A percentile compares a stretch with the other conserved stretches of the same genome.
Conservation (phyloP, 2,329 filamentous ascomycete genomes). For the Cryphonectria radicalis region DNA sequence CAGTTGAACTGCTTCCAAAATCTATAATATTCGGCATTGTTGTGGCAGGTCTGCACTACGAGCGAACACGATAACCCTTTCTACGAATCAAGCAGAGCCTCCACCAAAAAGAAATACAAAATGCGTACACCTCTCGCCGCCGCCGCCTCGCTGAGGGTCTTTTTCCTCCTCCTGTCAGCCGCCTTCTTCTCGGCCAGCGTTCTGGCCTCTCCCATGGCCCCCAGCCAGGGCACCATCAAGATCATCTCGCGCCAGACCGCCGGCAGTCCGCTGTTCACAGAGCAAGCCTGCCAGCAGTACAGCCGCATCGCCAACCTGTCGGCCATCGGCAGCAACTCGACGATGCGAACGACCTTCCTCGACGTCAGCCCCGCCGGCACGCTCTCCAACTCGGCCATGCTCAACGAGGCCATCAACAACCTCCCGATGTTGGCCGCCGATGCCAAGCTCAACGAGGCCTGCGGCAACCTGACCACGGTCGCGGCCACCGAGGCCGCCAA, state of each 20-base stretch:
- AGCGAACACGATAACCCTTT: slow-evolving; percentile 12
- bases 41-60: slow-evolving; percentile 12
- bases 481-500: slow-evolving; percentile 47
- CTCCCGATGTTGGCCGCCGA: slow-evolving; percentile 45
- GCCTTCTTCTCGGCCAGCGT: slow-evolving; percentile 15
- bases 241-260: slow-evolving; percentile 21
- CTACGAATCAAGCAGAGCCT: background rate
- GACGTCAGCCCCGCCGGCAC: slow-evolving; percentile 48
- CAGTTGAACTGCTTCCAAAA: slow-evolving; percentile 1
- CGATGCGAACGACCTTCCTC: slow-evolving; percentile 51
- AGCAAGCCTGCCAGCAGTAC: slow-evolving; percentile 46
- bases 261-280: slow-evolving; percentile 1
- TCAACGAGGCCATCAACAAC: slow-evolving; percentile 46
- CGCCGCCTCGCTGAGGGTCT: slow-evolving; percentile 11
- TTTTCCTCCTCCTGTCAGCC: slow-evolving; percentile 22
- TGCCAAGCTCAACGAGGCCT: slow-evolving; percentile 45
- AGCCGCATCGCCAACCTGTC: slow-evolving; percentile 51
- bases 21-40: background rate
- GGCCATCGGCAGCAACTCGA: slow-evolving; percentile 49
- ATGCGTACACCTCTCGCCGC: slow-evolving; percentile 24
- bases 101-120: background rate
- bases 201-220: slow-evolving; percentile 16
- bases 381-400: slow-evolving; percentile 42
- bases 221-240: slow-evolving; percentile 11
- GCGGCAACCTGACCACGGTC: slow-evolving; percentile 50